These are phyloP conservation scores for Globisporangium viniferum DNA, from an alignment of 352 stramenopile genomes.

Conservation along the genomic window DNA sequence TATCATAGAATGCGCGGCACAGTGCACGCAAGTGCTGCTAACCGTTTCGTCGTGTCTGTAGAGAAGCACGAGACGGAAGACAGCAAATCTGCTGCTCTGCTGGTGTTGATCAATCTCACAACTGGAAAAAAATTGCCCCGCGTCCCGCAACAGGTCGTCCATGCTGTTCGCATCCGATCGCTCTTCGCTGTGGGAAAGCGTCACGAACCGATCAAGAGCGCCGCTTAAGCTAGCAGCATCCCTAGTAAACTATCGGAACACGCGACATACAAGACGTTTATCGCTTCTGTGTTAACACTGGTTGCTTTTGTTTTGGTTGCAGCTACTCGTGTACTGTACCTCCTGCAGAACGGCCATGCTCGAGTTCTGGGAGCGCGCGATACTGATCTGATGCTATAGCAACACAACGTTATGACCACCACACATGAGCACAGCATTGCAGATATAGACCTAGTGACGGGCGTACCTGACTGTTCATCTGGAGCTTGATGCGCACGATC, in stretches of 20 bases:
- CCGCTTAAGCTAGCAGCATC: slow-evolving; percentile 21
- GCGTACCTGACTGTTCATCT: slow-evolving; percentile 42
- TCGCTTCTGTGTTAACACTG: background rate
- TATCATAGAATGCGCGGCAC: no score
- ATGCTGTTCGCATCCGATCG: slow-evolving; percentile 21
- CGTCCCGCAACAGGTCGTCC: slow-evolving; percentile 34
- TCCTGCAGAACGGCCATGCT: slow-evolving; percentile 32
- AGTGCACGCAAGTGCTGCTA: background rate
- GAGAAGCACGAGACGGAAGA: slow-evolving; percentile 11
- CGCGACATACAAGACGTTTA: background rate
- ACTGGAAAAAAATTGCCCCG: slow-evolving; percentile 25
- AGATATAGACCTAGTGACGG: background rate
- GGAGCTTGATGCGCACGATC: slow-evolving; percentile 45
- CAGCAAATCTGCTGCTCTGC: background rate
- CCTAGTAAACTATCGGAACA: slow-evolving; percentile 33
- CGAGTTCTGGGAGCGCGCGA: slow-evolving; percentile 23
- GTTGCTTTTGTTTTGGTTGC: no score
- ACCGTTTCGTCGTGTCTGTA: slow-evolving; percentile 17
- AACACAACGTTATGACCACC: background rate
- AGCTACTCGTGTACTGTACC: slow-evolving; percentile 16
- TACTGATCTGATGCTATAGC: slow-evolving; percentile 39
- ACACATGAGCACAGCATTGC: background rate
- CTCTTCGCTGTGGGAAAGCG: slow-evolving; percentile 5
- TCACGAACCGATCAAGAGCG: slow-evolving; percentile 19
- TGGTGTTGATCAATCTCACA: background rate